Percentiles rank a stretch among this genome's conserved stretches.
Evolutionary conservation across 2,329 filamentous ascomycete genomes (phyloP).

Genomic region (Colletotrichum aenigma): DNA sequence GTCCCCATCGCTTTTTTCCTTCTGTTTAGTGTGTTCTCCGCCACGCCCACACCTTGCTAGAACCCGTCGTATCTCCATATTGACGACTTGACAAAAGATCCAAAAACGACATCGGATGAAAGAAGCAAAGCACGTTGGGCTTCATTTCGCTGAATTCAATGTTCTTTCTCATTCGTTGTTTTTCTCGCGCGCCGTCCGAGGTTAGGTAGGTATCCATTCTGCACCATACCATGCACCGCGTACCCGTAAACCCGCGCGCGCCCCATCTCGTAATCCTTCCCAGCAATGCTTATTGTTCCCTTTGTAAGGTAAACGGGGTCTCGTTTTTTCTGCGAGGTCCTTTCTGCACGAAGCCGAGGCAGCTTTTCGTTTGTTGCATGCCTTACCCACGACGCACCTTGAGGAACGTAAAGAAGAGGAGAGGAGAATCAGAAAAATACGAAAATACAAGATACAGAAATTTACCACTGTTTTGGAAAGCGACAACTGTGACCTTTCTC

Average conservation of each 20-base stretch:
- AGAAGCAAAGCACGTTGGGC: background rate
- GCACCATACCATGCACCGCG: background rate
- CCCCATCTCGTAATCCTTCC: slow-evolving; percentile 12
- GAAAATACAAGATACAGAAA: background rate
- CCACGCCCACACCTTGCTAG: background rate
- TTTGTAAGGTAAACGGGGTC: background rate
- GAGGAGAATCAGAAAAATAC: background rate
- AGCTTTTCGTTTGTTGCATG: background rate
- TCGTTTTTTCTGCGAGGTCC: background rate
- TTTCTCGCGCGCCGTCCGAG: background rate
- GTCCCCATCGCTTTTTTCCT: background rate
- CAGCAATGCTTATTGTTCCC: slow-evolving; percentile 18
- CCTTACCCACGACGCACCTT: background rate
- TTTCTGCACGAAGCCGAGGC: background rate
- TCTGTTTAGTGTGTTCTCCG: background rate
- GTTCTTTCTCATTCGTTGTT: background rate
- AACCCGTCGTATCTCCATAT: slow-evolving; percentile 11
- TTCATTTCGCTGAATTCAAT: background rate
- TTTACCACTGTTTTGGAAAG: background rate
- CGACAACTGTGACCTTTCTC: background rate
- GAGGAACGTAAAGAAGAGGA: background rate
- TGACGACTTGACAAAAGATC: slow-evolving; percentile 8
- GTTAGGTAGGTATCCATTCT: background rate
- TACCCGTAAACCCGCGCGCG: background rate
- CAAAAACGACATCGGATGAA: slow-evolving; percentile 1